A percentile compares a stretch with the other conserved stretches of the same genome.
These are phyloP conservation scores for Rubroboletus pulcherrimus DNA, from an alignment of 768 basidiomycete species.

Conservation along the genomic window DNA sequence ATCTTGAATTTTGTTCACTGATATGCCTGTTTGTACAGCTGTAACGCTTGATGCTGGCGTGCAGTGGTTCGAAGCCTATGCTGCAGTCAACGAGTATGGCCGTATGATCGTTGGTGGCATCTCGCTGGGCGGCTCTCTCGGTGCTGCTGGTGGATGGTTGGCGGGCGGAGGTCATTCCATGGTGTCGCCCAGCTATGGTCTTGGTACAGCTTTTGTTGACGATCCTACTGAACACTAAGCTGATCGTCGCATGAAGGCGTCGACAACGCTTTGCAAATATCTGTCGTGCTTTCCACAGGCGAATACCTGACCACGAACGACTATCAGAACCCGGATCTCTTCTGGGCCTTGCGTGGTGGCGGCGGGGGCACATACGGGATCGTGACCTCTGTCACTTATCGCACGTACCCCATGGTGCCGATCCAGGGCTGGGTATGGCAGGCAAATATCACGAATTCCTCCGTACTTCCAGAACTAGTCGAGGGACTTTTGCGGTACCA, in stretches of 20 bases:
- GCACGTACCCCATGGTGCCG: slow-evolving; percentile 38
- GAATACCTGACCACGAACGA: slow-evolving; percentile 38
- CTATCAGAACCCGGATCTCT: slow-evolving; percentile 42
- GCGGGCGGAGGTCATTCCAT: slow-evolving; percentile 46
- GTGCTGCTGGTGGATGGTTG: slow-evolving; percentile 47
- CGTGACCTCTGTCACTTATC: slow-evolving; percentile 44
- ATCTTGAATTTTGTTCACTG: background rate
- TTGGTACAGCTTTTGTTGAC: slow-evolving; percentile 30
- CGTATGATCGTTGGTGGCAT: slow-evolving; percentile 46
- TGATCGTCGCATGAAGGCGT: slow-evolving; percentile 31
- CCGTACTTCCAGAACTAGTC: slow-evolving; percentile 26
- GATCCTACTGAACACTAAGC: background rate
- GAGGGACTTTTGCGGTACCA: slow-evolving; percentile 35
- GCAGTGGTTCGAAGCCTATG: slow-evolving; percentile 44
- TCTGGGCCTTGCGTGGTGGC: slow-evolving; percentile 52
- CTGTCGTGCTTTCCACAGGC: slow-evolving; percentile 42
- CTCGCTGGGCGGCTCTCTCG: slow-evolving; percentile 39
- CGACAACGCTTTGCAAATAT: slow-evolving; percentile 46
- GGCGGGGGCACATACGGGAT: slow-evolving; percentile 48
- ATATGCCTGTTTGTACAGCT: slow-evolving; percentile 20
- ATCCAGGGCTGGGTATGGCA: slow-evolving; percentile 27
- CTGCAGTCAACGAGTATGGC: slow-evolving; percentile 34
- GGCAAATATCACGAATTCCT: slow-evolving; percentile 30
- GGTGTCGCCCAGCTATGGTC: slow-evolving; percentile 40
- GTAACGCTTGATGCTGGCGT: slow-evolving; percentile 40